These are phyloP conservation scores for Dictyostelium discoideum DNA, from an alignment of 78 protist genomes.

Conservation along the genomic window dicty_2.7 NC_007090.3:4934501-4935000, in stretches of 20 bases:
- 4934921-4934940: neutral
- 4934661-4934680: neutral
- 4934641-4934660: neutral
- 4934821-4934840: neutral
- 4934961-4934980: neutral
- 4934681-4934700: neutral
- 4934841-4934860: neutral
- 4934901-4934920: neutral
- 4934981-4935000: neutral
- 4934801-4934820: neutral
- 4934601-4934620: slow-evolving; percentile 59
- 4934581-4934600: slow-evolving; percentile 55
- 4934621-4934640: neutral
- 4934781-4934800: neutral
- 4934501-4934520: slow-evolving; percentile 6
- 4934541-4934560: slow-evolving; percentile 20
- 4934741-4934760: neutral
- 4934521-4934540: slow-evolving; percentile 27
- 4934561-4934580: slow-evolving; percentile 32
- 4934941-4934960: neutral
- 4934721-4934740: neutral
- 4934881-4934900: neutral
- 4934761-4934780: neutral
- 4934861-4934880: neutral
- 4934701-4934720: no score